These are phyloP conservation scores for Nephelium lappaceum DNA, from an alignment of 345 rosid species.

Conservation along the genomic window DNA sequence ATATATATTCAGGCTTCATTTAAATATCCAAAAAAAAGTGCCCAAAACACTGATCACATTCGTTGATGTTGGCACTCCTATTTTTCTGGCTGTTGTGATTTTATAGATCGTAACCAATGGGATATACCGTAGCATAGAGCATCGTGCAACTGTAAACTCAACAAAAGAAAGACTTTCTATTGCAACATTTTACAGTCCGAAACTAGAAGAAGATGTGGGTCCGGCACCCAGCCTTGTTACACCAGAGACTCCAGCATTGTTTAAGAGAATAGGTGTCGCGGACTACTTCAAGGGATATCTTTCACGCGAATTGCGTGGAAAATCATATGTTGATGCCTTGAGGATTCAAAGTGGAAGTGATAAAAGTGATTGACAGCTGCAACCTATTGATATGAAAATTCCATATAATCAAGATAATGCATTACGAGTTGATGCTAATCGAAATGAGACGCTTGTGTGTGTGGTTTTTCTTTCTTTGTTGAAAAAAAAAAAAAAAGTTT, in stretches of 20 bases:
- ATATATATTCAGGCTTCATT: too few species aligned
- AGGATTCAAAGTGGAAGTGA: background rate
- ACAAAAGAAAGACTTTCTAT: constrained; percentile 20
- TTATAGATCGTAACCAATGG: constrained; percentile 28
- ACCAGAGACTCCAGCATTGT: constrained; percentile 14
- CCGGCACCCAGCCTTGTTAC: constrained; percentile 12
- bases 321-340: background rate
- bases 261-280: constrained; percentile 1
- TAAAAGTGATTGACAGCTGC: background rate
- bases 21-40: too few species aligned
- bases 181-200: constrained; percentile 1
- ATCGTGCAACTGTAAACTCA: constrained; percentile 23
- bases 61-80: background rate
- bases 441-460: too few species aligned
- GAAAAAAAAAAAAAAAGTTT: too few species aligned
- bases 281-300: constrained; percentile 17
- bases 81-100: background rate
- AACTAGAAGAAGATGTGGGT: background rate
- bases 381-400: background rate
- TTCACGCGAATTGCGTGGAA: background rate
- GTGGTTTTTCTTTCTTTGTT: too few species aligned
- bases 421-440: too few species aligned
- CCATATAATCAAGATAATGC: background rate
- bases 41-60: background rate
- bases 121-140: constrained; percentile 23